Base-by-base conservation (phyloP, 2,329 filamentous ascomycete species). In the Aspergillus fumigatus region DNA sequence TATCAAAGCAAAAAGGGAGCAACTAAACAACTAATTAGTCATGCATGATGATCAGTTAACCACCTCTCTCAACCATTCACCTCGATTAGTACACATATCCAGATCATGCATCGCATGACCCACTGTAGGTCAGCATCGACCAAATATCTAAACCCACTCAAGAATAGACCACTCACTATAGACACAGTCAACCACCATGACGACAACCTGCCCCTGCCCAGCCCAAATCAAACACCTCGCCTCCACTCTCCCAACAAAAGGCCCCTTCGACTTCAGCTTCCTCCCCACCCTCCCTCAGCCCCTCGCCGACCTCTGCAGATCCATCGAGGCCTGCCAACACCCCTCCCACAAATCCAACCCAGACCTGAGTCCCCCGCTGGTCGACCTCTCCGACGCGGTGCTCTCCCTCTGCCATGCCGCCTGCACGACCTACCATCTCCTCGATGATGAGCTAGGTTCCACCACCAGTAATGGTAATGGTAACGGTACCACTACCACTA, bases 391-490 rank as follows among this genome's bases (percentile, higher is more conserved):
- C 23, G 51, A 53, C 8, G 23, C 26, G 19, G 41, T 48, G 25
- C 41, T 53, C 38, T 32, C 38, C 40, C 51, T 53, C 41, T 53
- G 51, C 40, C 40, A 53, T 3, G 40, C 51, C 32, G 51, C 51
- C 26, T 53, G 51, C 41, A 48, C 41, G 1, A 3, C 51, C 25
- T 53, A 53, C 41, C 11, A 25, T 27, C 51, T 53, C 26, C 25
- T 48, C 5, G 41, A 38, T 19, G 51, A 53, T n/a, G 41, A 47
- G 51, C 38, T 48, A 7, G 17, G 41, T 27, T 8, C 19, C 7
- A n/a, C 41, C 9, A n/a, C 41, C 21, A 23, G 2, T 23, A 23
- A 23, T 41, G 51, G 10, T 14, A 14, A 4, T 4, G 29, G 29
- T 10, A n/a, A n/a, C n/a, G n/a, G n/a, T n/a, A n/a, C n/a, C n/a